A percentile compares a stretch with the other conserved stretches of the same genome.
Evolutionary conservation across 352 stramenopile species (phyloP).

Genomic region (Blastocystis sp.): DNA sequence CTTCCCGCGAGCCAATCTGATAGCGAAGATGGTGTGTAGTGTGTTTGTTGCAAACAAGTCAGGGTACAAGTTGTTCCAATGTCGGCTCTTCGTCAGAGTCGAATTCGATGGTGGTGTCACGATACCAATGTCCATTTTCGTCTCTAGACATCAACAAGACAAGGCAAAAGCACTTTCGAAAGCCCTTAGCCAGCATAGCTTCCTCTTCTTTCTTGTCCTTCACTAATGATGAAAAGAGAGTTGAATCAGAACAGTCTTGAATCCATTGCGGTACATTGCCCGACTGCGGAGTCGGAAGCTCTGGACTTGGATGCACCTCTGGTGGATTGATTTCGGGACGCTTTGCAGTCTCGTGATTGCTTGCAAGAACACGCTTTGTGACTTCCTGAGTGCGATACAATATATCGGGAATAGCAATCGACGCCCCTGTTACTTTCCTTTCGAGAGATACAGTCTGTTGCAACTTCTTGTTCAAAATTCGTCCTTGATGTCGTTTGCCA

Average conservation of each 20-base stretch:
- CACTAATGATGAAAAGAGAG: not conserved
- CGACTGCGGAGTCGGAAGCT: not conserved
- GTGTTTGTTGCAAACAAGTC: not conserved
- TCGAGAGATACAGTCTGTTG: not conserved
- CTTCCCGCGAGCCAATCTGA: not conserved
- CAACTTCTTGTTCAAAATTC: conserved; percentile 5
- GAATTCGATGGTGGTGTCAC: conserved; percentile 31
- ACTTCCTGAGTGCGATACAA: conserved; percentile 32
- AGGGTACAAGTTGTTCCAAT: not conserved
- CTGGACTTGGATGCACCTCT: not conserved
- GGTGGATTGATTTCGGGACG: not conserved
- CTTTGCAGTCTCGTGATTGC: not conserved
- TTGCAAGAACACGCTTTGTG: not conserved
- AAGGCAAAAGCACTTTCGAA: conserved; percentile 2
- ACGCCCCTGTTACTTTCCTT: not conserved
- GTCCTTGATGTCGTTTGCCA: not conserved
- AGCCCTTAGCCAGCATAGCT: conserved; percentile 11
- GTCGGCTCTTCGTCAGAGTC: conserved; percentile 28
- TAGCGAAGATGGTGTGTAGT: not conserved
- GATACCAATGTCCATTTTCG: conserved; percentile 3
- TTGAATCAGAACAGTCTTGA: not conserved
- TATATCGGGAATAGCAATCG: not conserved
- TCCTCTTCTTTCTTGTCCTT: conserved; percentile 5
- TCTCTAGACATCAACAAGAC: not conserved
- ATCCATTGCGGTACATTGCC: not conserved